phyloP scores from a whole-genome alignment of 768 basidiomycete species.

The Strobilomyces echinocephalus region DNA sequence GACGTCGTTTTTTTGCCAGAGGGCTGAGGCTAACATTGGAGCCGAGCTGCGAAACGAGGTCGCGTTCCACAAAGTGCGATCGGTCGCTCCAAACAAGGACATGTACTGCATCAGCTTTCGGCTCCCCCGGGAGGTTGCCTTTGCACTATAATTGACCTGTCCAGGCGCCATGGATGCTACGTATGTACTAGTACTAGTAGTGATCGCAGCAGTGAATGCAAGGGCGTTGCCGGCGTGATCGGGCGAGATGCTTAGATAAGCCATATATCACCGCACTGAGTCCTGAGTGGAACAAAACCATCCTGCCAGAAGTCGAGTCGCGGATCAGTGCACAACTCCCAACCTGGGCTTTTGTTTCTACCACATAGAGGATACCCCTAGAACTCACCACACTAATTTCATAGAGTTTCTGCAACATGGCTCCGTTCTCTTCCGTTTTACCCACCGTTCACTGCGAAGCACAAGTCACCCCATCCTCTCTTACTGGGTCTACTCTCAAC shows the following conservation, averaged over 20 bases:
- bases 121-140: conserved; percentile 47
- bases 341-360: conserved; percentile 12
- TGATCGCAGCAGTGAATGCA: not conserved
- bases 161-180: not conserved
- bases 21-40: conserved; percentile 66
- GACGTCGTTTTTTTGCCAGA: conserved; percentile 39
- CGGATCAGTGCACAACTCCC: conserved; percentile 13
- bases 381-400: conserved; percentile 27
- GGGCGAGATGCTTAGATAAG: conserved; percentile 30
- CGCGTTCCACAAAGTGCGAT: conserved; percentile 72
- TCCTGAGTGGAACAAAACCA: conserved; percentile 1
- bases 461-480: conserved; percentile 36
- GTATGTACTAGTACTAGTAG: not conserved
- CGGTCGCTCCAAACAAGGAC: conserved; percentile 92
- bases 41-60: conserved; percentile 46
- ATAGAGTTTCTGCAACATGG: conserved; percentile 32
- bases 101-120: conserved; percentile 97
- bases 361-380: conserved; percentile 32
- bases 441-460: conserved; percentile 53
- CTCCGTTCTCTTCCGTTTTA: conserved; percentile 38
- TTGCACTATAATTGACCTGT: conserved; percentile 14
- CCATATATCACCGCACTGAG: conserved; percentile 29
- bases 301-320: conserved; percentile 6
- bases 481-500: conserved; percentile 53
- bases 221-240: conserved; percentile 20